Percentiles rank a stretch among this genome's conserved stretches.
Conservation (phyloP, 805 yeast genomes). For the Candida namnaoensis region DNA sequence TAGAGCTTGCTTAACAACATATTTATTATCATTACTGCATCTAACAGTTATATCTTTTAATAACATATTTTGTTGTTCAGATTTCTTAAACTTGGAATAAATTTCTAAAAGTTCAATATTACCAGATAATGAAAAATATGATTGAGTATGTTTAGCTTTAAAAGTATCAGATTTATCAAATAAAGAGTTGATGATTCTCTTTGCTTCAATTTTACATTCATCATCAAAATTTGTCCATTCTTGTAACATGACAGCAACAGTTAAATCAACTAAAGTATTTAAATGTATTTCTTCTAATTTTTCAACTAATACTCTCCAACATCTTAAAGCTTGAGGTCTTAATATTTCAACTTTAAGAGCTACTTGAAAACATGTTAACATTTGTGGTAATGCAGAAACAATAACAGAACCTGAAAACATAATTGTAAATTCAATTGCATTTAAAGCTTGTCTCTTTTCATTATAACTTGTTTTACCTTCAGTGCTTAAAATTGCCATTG, state of each 20-base stretch:
- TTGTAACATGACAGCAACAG: conserved; percentile 67
- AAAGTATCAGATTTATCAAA: conserved; percentile 24
- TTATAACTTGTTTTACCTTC: conserved; percentile 64
- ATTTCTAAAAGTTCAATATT: conserved; percentile 27
- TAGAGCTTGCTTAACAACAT: conserved; percentile 67
- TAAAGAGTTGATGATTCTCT: conserved; percentile 34
- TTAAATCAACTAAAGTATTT: conserved; percentile 60
- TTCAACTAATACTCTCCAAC: conserved; percentile 58
- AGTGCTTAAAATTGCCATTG: conserved; percentile 69
- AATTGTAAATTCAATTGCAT: conserved; percentile 66
- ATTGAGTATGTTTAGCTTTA: conserved; percentile 35
- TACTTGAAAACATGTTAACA: conserved; percentile 78
- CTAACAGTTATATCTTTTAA: conserved; percentile 47
- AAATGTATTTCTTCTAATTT: conserved; percentile 49
- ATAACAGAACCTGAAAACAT: conserved; percentile 43
- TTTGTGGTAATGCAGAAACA: conserved; percentile 70
- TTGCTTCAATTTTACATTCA: conserved; percentile 42
- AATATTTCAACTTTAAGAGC: conserved; percentile 58
- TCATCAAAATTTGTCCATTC: conserved; percentile 46
- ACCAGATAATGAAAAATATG: conserved; percentile 44
- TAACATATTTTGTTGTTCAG: conserved; percentile 24
- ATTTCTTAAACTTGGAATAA: conserved; percentile 21
- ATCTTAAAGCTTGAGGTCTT: conserved; percentile 50
- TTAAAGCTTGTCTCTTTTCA: conserved; percentile 62
- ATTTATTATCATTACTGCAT: conserved; percentile 52